Evolutionary conservation across 75 land plant genomes (phyloP), one percentile per base, ranked within the genome.

Genomic region (Chamaecyparis obtusa): DNA sequence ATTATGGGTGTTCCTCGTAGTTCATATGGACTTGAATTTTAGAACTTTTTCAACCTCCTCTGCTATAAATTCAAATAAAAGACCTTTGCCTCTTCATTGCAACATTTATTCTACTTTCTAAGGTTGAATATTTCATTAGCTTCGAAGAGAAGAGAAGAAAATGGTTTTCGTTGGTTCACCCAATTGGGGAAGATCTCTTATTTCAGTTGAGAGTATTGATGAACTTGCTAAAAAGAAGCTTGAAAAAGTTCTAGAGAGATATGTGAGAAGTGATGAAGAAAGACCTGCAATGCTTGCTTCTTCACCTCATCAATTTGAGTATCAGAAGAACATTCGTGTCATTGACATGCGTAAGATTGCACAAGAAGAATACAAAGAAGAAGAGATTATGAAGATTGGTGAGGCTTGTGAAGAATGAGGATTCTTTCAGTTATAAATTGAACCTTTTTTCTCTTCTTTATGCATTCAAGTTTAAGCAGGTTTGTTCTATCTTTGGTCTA

Each of bases 381-480:
- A 80, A 80, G 83, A 80, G n/a, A 80, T 80, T 1, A 80, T 24
- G 0, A 90, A 87, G 85, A 64, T 5, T n/a, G 89, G 72, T 16
- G 19, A 84, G 33, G 94, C 94, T 91, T 89, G 92, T 84, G 37
- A 89, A 44, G 89, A 89, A 9, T 92, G 93, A 90, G 93, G 93
- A 17, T 92, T 92, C 88, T 92, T 90, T 27, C 93, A 92, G 89
- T 91, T 90, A 88, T 81, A n/a, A 3, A 37, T 44, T 81, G 51
- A 81, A 33, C 13, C 11, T 74, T 0, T 13, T 32, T 9, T 2
- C 46, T 44, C 33, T 74, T 8, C 21, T 7, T 7, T 60, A 21
- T 60, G 67, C 19, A 4, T 24, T 56, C 67, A 60, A 24, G 6
- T 60, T 5, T 60, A 49, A 49, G 54, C 1, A 11, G 13, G 13